phyloP scores from a whole-genome alignment of 176 grass and related monocot species.

The Musa acuminata region DNA sequence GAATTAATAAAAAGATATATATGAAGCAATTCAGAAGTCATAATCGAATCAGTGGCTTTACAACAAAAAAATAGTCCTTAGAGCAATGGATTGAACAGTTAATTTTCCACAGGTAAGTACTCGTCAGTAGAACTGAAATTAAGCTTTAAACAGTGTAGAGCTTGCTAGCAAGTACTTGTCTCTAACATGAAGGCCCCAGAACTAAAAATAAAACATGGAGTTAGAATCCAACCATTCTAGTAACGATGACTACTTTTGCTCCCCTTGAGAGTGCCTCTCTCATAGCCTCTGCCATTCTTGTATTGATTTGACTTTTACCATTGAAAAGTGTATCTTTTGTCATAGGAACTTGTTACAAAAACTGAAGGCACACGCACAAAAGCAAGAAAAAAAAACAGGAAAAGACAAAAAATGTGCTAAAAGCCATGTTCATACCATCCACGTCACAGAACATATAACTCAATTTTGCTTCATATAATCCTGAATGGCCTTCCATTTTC shows the following conservation, averaged over 20 bases:
- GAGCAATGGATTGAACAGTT: no score
- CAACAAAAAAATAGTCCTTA: not conserved
- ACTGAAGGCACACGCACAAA: slow-evolving; percentile 12
- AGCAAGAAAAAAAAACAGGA: not conserved
- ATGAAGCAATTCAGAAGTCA: not conserved
- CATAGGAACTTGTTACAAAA: slow-evolving; percentile 16
- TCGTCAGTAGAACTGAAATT: not conserved
- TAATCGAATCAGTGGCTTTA: not conserved
- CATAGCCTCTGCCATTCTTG: slow-evolving; percentile 62
- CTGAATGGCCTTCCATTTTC: slow-evolving; percentile 45
- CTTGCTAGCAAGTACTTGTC: not conserved
- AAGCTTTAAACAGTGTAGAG: not conserved
- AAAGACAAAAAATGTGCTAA: slow-evolving; percentile 10
- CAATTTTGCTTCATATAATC: slow-evolving; percentile 94
- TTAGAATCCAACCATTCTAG: slow-evolving; percentile 49
- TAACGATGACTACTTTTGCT: slow-evolving; percentile 77
- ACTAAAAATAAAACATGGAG: not conserved
- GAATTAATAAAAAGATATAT: no score
- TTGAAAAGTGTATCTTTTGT: slow-evolving; percentile 73
- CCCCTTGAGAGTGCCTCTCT: slow-evolving; percentile 75
- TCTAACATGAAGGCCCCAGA: not conserved
- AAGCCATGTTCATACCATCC: slow-evolving; percentile 47
- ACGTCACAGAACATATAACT: slow-evolving; percentile 90
- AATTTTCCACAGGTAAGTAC: not conserved
- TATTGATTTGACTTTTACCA: slow-evolving; percentile 70